phyloP scores from a whole-genome alignment of 139 green algal genomes.

The Picocystis salinarum region DNA sequence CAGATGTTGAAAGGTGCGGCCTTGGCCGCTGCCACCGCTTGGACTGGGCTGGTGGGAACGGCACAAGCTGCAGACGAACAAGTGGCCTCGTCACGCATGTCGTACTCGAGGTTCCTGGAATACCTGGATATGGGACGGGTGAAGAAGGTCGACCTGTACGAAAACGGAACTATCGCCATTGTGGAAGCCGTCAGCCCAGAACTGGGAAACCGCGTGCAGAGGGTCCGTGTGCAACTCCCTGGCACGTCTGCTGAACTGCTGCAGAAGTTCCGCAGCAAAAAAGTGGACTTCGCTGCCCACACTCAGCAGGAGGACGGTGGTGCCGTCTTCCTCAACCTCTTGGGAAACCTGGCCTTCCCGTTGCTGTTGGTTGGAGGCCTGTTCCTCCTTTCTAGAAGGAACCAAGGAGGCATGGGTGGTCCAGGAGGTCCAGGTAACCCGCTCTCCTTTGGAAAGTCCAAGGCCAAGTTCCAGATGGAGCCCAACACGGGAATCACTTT shows the following conservation, averaged over 20 bases:
- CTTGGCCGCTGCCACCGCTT: too few species aligned
- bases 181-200: constrained; percentile 96
- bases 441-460: constrained; percentile 90
- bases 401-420: constrained; percentile 45
- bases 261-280: constrained; percentile 92
- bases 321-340: constrained; percentile 45
- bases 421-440: constrained; percentile 75
- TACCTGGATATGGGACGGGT: constrained; percentile 98
- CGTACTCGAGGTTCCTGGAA: constrained; percentile 96
- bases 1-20: too few species aligned
- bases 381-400: constrained; percentile 84
- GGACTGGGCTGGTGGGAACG: too few species aligned
- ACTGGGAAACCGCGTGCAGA: constrained; percentile 95
- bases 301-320: constrained; percentile 78
- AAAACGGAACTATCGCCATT: constrained; percentile 98
- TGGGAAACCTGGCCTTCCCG: constrained; percentile 97
- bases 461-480: constrained; percentile 99
- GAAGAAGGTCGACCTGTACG: constrained; percentile 99
- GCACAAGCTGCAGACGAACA: too few species aligned
- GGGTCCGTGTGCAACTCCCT: constrained; percentile 94
- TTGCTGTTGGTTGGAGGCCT: constrained; percentile 94
- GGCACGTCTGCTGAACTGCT: constrained; percentile 83
- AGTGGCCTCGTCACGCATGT: constrained; percentile 95
- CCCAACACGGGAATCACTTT: constrained; percentile 97
- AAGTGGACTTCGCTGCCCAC: constrained; percentile 96